Base-by-base conservation (phyloP, 2,329 filamentous ascomycete genomes). In the Arachnomyces sp. region DNA sequence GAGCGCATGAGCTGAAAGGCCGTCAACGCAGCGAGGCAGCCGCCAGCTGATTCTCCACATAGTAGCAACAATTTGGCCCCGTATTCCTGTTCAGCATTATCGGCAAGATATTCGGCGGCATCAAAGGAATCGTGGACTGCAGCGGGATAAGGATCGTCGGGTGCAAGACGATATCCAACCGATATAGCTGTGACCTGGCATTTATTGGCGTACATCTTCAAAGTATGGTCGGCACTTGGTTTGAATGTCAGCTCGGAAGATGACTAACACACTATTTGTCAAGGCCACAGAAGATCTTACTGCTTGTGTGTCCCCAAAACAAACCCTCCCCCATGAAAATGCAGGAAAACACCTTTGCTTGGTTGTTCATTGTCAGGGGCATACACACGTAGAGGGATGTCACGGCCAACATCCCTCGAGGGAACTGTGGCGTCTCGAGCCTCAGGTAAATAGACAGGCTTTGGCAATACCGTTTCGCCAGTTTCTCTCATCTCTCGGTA, bases 91-190 rank as follows among this genome's bases (percentile, higher is more conserved):
- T 66, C 53, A 0, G 67, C 65, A 43, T 74, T 62, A 39, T 73
- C 66, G 17, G 74, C 55, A 2, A 80, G 60, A 55, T 72, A 74
- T 43, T 74, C 69, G 0, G 66, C 75, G 3, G 67, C 73, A 51
- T 80, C 76, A 49, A 71, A 68, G 56, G 74, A 77, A 53, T 80
- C 77, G 38, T 80, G 63, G 3, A 68, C 66, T 0, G 65, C 71
- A 0, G 65, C 66, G 0, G 78, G 77, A 52, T 69, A 79, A 0
- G 75, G 73, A 48, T 78, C 44, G 52, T 81, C 76, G 0, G 78
- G 78, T 0, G 76, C 75, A 13, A 77, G 67, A 18, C 77, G 66
- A 52, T 81, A 81, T 1, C 75, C 77, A 5, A 79, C 67, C 1
- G 70, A 75, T 9, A 80, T 55, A 12, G 73, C 68, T 0, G 69